Conservation (phyloP, 768 basidiomycete genomes). For the Podaxis carcinomalis region DNA sequence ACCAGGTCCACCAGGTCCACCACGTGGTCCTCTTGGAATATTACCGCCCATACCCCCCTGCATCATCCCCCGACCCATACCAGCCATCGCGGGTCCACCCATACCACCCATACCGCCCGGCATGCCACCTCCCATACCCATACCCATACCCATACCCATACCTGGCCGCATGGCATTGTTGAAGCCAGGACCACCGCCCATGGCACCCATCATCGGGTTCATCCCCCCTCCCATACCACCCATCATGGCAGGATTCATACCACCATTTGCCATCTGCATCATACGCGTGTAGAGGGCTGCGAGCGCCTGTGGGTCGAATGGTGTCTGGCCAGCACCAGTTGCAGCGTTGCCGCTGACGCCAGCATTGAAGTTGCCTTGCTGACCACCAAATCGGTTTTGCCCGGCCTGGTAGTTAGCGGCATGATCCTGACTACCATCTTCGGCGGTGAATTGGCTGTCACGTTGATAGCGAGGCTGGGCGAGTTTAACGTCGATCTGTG, state of each 20-base stretch:
- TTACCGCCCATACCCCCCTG: constrained; percentile 29
- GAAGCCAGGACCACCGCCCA: constrained; percentile 35
- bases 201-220: constrained; percentile 32
- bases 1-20: constrained; percentile 30
- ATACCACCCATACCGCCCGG: constrained; percentile 36
- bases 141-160: constrained; percentile 37
- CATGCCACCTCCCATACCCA: constrained; percentile 39
- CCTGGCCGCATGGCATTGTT: constrained; percentile 28
- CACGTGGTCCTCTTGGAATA: constrained; percentile 37
- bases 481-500: constrained; percentile 93
- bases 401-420: constrained; percentile 11
- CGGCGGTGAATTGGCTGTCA: constrained; percentile 47
- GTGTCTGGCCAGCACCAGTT: constrained; percentile 42
- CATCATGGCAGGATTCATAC: constrained; percentile 55
- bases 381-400: constrained; percentile 19
- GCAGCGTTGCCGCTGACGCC: constrained; percentile 20
- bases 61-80: constrained; percentile 28
- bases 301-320: constrained; percentile 91
- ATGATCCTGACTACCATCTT: constrained; percentile 31
- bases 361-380: constrained; percentile 36
- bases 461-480: constrained; percentile 89
- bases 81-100: constrained; percentile 15
- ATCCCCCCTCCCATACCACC: constrained; percentile 45
- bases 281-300: constrained; percentile 93
- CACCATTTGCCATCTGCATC: constrained; percentile 78